Conservation (phyloP, 129 eudicot genomes). For the Artemisia tridentata region DNA sequence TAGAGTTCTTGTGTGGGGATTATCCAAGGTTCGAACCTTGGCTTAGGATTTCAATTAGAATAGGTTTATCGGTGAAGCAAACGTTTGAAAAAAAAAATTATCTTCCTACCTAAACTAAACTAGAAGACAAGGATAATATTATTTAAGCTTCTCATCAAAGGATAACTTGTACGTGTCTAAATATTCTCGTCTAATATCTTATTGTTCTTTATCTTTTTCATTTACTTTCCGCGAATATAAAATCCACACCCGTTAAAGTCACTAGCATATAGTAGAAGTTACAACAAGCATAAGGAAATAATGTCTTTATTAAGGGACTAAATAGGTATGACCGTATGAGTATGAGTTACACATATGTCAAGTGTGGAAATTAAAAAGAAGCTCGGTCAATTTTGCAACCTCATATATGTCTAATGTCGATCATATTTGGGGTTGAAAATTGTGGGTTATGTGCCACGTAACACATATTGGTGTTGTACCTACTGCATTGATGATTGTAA, state of each 20-base stretch:
- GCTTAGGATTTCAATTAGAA: too few relatives aligned
- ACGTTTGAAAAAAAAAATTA: too few relatives aligned
- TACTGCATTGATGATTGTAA: slow-evolving; percentile 19
- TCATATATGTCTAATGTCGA: slow-evolving; percentile 17
- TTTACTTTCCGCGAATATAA: not conserved
- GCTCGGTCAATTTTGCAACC: slow-evolving; percentile 27
- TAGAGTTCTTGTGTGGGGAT: too few relatives aligned
- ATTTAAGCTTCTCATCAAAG: not conserved
- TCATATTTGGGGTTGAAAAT: slow-evolving; percentile 23
- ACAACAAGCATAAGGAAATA: not conserved
- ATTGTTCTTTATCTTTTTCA: not conserved
- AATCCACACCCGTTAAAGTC: not conserved
- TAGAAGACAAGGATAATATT: not conserved
- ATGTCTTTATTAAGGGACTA: slow-evolving; percentile 7
- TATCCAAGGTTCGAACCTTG: too few relatives aligned
- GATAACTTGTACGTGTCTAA: slow-evolving; percentile 3
- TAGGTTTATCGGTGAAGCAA: too few relatives aligned
- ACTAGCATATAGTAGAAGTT: not conserved
- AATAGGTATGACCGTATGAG: not conserved
- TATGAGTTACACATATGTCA: slow-evolving; percentile 8
- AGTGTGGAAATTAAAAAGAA: not conserved
- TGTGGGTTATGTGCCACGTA: slow-evolving; percentile 9
- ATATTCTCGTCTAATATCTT: not conserved
- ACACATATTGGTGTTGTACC: slow-evolving; percentile 17
- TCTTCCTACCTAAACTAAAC: slow-evolving; percentile 22